phyloP scores from a whole-genome alignment of 169 alveolate species.

The Plasmodium sp. region DNA sequence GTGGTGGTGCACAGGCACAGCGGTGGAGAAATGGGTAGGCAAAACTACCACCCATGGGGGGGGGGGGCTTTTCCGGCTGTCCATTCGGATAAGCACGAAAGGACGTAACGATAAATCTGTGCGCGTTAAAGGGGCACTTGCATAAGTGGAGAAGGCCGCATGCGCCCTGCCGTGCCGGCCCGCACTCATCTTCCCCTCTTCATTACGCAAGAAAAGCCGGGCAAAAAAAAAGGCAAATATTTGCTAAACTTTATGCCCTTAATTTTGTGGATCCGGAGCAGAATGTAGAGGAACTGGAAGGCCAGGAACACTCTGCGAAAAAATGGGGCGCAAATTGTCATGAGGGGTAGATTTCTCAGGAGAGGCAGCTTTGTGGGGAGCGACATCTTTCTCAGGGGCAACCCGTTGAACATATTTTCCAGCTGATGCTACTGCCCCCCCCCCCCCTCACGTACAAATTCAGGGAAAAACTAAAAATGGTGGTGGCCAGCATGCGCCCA shows the following conservation, averaged over 20 bases:
- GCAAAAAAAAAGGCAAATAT: constrained; percentile 26
- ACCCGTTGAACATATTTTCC: not conserved
- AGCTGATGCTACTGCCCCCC: not conserved
- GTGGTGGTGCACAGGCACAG: not conserved
- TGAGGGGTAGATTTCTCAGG: not conserved
- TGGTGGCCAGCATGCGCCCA: constrained; percentile 3
- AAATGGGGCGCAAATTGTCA: not conserved
- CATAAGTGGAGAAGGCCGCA: not conserved
- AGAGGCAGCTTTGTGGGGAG: too few relatives aligned
- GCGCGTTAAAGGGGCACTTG: not conserved
- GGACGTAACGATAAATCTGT: not conserved
- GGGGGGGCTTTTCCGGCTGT: not conserved
- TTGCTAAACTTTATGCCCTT: constrained; percentile 10
- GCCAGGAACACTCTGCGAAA: constrained; percentile 25
- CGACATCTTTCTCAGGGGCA: too few relatives aligned
- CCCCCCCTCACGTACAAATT: constrained; percentile 21
- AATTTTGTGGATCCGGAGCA: constrained; percentile 31
- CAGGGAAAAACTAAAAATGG: constrained; percentile 40
- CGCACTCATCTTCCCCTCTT: not conserved
- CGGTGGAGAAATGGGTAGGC: not conserved
- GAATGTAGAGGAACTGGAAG: constrained; percentile 25
- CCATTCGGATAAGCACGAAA: not conserved
- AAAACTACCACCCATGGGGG: not conserved
- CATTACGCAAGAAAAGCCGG: constrained; percentile 55
- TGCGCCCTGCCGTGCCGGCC: not conserved